Base-by-base conservation (phyloP, 495 filamentous ascomycete species). In the Xylaria scruposa region DNA sequence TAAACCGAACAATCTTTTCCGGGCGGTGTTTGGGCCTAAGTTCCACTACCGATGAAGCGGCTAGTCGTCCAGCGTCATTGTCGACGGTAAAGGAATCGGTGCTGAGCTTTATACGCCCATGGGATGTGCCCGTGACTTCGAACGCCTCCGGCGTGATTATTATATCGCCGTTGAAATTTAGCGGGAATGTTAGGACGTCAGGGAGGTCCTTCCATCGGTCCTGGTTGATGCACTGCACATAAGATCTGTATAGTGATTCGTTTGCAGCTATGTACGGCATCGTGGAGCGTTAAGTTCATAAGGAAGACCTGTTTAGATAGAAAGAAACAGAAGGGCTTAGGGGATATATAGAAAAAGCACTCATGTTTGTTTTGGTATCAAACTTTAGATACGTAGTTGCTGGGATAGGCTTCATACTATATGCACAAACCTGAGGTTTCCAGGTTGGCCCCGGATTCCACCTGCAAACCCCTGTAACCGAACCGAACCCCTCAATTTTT, bases 81-180 rank as follows among this genome's bases (percentile, higher is more conserved):
- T 81, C 72, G 10, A 74, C 44, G 1, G 67, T 71, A 49, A 77
- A 33, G 21, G 76, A 67, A 71, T 77, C 40, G 29, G 73, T 53
- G 38, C 66, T 60, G 21, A 77, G 67, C 70, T 74, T 67, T 47
- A 63, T 62, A 10, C 54, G 61, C 24, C 76, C 76, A 33, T 66
- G 68, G 24, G 72, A 49, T 46, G 70, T 77, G 42, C 77, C 29
- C 19, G 19, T 19, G 3, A 15, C 13, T 21, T 44, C 46, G 29
- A 66, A 38, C 1, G 21, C 51, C n/a, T 68, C 29, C 5, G 66
- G 51, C 9, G 21, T 31, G 5, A 0, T n/a, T 26, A 58, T 29
- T 38, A 19, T 7, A n/a, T 36, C 46, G 5, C 36, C 47, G 17
- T 68, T 68, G 17, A 40, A 31, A 0, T 58, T 24, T 0, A 58